Conservation (phyloP, 1,139 yeast genomes). For the Sugiyamaella xylanicola region DNA sequence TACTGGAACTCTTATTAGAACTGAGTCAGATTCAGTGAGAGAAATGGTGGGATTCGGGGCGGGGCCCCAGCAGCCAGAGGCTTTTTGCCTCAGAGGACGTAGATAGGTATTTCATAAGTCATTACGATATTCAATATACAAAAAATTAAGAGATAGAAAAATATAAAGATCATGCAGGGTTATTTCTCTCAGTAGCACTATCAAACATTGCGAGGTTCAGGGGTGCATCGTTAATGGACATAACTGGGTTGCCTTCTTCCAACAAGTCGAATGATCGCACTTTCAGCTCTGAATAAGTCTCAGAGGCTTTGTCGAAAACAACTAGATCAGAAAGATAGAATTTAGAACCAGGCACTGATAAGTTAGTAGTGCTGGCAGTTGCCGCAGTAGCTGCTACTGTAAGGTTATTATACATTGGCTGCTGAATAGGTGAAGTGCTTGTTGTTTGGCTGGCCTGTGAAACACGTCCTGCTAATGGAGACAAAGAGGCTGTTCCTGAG, state of each 20-base stretch:
- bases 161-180: constrained; percentile 46
- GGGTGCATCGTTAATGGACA: constrained; percentile 63
- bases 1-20: neutral
- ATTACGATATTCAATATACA: neutral
- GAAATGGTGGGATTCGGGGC: too few relatives aligned
- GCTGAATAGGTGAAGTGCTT: neutral
- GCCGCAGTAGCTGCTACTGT: constrained; percentile 30
- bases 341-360: constrained; percentile 24
- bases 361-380: too few relatives aligned
- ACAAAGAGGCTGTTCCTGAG: constrained; percentile 10
- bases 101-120: neutral
- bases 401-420: neutral
- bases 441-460: constrained; percentile 7
- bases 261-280: constrained; percentile 62
- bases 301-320: constrained; percentile 41
- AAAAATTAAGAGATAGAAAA: neutral
- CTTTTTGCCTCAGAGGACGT: too few relatives aligned
- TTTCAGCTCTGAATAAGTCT: constrained; percentile 43
- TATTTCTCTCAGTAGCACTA: constrained; percentile 67
- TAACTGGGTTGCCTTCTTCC: constrained; percentile 62
- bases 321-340: constrained; percentile 40
- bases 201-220: constrained; percentile 74
- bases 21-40: neutral
- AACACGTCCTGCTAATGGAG: constrained; percentile 17
- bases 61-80: too few relatives aligned